These are phyloP conservation scores for Cercospora citrullina DNA, from an alignment of 2,329 filamentous ascomycete genomes.

Conservation along the genomic window DNA sequence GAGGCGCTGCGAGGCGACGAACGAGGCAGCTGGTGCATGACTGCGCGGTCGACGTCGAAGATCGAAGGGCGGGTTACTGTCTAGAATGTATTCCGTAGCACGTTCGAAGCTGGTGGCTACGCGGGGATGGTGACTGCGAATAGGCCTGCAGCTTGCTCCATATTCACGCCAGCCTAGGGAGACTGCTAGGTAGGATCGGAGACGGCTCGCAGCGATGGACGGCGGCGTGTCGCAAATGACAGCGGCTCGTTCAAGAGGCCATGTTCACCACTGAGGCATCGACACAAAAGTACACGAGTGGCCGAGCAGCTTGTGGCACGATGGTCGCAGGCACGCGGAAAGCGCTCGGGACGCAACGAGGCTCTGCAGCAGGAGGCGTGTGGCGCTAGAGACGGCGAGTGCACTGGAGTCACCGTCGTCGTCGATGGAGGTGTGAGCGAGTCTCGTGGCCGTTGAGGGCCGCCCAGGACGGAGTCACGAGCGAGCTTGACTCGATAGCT, in stretches of 20 bases:
- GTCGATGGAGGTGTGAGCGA: not conserved
- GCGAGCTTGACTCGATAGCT: constrained; percentile 17
- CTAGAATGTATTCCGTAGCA: not conserved
- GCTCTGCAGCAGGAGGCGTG: constrained; percentile 14
- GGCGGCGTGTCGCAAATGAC: constrained; percentile 22
- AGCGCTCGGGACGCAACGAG: constrained; percentile 18
- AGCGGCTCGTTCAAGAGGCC: constrained; percentile 21
- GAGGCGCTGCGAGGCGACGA: constrained; percentile 71
- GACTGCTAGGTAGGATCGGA: constrained; percentile 16
- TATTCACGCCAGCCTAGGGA: constrained; percentile 26
- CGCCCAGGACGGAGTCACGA: constrained; percentile 19
- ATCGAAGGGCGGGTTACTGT: not conserved
- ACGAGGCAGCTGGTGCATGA: constrained; percentile 89
- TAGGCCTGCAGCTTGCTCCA: constrained; percentile 27
- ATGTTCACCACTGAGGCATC: constrained; percentile 26
- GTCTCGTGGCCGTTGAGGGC: constrained; percentile 15
- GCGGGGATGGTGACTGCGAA: constrained; percentile 19
- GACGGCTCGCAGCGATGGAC: constrained; percentile 3
- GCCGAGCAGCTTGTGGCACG: constrained; percentile 19
- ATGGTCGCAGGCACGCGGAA: constrained; percentile 13
- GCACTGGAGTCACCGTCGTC: not conserved
- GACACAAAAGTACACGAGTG: constrained; percentile 25
- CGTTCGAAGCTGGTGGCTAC: constrained; percentile 17
- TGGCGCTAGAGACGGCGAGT: not conserved
- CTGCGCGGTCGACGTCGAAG: not conserved